Percentiles rank a stretch among this genome's conserved stretches.
Conservation (phyloP, 2,329 filamentous ascomycete species). For the Paecilomyces variotii region DNA sequence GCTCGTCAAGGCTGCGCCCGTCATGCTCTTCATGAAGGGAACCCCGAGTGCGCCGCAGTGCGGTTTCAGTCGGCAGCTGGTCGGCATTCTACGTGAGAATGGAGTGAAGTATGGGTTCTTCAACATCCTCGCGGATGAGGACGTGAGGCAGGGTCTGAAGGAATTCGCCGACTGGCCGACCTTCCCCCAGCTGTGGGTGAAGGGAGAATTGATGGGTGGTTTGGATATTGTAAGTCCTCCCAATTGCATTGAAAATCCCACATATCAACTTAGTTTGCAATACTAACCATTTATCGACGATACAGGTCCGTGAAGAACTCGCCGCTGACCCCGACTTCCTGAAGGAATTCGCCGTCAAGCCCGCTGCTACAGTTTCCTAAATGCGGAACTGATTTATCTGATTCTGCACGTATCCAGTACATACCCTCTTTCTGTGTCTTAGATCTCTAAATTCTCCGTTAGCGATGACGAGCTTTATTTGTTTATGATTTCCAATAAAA, state of each 20-base stretch:
- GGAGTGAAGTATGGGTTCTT: conserved; percentile 97
- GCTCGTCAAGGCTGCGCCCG: conserved; percentile 87
- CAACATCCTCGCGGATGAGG: conserved; percentile 95
- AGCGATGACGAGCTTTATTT: not conserved
- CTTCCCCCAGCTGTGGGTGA: conserved; percentile 88
- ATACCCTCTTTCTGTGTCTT: not conserved
- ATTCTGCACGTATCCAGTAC: not conserved
- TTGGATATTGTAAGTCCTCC: conserved; percentile 76
- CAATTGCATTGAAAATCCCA: not conserved
- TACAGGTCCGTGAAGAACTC: conserved; percentile 86
- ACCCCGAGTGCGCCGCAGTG: conserved; percentile 80
- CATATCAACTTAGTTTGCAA: not conserved
- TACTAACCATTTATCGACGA: conserved; percentile 7
- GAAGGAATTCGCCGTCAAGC: conserved; percentile 55
- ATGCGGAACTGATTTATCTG: not conserved
- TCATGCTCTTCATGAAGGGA: conserved; percentile 99
- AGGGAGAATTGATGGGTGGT: conserved; percentile 83
- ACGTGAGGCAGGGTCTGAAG: conserved; percentile 92
- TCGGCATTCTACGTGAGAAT: conserved; percentile 77
- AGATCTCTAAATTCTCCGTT: not conserved
- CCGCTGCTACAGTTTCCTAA: conserved; percentile 12
- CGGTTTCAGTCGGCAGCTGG: conserved; percentile 86
- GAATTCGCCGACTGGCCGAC: conserved; percentile 98
- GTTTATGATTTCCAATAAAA: not conserved
- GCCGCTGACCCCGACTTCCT: conserved; percentile 77